Percentiles rank a stretch among this genome's conserved stretches.
Evolutionary conservation across 805 yeast species (phyloP).

Genomic region (Myxozyma neglecta): DNA sequence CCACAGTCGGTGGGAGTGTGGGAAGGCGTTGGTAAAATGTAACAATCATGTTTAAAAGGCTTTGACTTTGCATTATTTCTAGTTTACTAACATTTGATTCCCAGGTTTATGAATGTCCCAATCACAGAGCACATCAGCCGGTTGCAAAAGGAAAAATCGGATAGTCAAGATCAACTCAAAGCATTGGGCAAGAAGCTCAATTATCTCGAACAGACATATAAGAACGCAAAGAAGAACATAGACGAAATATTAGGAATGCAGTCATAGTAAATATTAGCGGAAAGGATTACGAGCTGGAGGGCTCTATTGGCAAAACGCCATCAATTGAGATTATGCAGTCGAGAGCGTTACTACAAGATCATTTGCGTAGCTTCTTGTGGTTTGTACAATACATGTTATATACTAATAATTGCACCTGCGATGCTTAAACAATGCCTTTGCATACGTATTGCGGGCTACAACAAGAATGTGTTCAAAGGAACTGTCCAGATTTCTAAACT

Average conservation of each 20-base stretch:
- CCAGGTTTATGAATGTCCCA: conserved; percentile 29
- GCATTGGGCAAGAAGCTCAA: conserved; percentile 28
- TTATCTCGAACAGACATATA: conserved; percentile 26
- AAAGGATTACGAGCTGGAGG: not conserved
- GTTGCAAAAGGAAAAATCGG: conserved; percentile 21
- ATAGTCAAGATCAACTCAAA: conserved; percentile 22
- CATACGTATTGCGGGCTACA: no score
- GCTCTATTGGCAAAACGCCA: not conserved
- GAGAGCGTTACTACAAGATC: no score
- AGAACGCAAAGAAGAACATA: conserved; percentile 27
- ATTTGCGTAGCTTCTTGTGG: not conserved
- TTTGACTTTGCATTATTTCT: not conserved
- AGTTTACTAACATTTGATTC: not conserved
- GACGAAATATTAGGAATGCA: conserved; percentile 27
- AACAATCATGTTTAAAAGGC: not conserved
- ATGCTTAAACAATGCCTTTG: no score
- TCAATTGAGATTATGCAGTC: no score
- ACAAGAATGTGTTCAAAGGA: no score
- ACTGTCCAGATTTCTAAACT: no score
- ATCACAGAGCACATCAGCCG: conserved; percentile 20
- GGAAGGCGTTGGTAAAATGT: conserved; percentile 33
- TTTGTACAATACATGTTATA: not conserved
- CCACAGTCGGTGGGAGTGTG: conserved; percentile 29
- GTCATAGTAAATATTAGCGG: not conserved
- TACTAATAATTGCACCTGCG: no score